Conservation (phyloP, 345 rosid species). For the Corchorus capsularis region DNA sequence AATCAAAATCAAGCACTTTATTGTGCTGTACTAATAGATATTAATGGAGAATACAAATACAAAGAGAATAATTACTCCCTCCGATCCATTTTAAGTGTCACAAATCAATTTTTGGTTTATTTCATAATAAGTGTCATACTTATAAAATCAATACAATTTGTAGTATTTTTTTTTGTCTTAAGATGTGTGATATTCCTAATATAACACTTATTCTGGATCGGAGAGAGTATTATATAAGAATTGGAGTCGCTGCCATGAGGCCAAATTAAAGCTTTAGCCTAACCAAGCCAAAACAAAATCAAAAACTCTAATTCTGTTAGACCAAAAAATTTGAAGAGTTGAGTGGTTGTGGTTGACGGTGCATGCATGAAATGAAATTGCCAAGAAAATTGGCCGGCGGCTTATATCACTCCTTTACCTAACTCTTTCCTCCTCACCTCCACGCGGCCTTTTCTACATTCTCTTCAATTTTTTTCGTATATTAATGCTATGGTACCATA, state of each 20-base stretch:
- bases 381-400: slow-evolving; percentile 49
- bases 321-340: background rate
- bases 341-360: background rate
- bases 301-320: background rate
- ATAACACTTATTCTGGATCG: too few species aligned
- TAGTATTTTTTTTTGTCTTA: too few species aligned
- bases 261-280: background rate
- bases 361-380: slow-evolving; percentile 18
- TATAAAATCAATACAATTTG: too few species aligned
- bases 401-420: slow-evolving; percentile 29
- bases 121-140: too few species aligned
- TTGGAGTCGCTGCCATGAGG: background rate
- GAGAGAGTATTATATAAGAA: too few species aligned
- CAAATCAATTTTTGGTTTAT: too few species aligned
- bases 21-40: background rate
- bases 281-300: background rate
- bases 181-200: too few species aligned
- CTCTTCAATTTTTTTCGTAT: background rate
- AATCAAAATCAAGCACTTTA: background rate
- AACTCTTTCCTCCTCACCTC: slow-evolving; percentile 18
- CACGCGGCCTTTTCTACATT: slow-evolving; percentile 38
- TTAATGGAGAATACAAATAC: too few species aligned
- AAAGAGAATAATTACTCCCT: too few species aligned
- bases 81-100: too few species aligned
- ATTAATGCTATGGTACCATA: background rate